Base-by-base conservation (phyloP, 148 eudicot genomes). In the Amaranthus cruentus region DNA sequence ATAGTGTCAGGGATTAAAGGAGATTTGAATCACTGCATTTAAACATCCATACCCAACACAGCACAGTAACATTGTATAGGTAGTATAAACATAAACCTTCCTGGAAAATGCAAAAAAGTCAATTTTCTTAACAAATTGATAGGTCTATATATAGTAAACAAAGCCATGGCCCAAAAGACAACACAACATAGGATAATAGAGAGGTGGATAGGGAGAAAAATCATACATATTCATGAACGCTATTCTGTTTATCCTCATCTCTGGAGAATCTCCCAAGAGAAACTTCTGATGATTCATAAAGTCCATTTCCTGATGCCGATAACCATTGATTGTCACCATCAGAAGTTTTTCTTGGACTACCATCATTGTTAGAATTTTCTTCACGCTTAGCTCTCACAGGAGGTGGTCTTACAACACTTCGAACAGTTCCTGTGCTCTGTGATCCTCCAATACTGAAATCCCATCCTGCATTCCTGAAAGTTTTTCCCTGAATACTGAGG, bases 351-450 rank as follows among this genome's bases (percentile, higher is more conserved):
- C 79, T 84, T 56, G 89, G 83, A 67, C 84, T 73, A 64, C 79
- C 65, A 43, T 76, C 95, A 70, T 74, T 81, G 38, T 75, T 76
- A 57, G 79, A 81, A 79, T 73, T 84, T 53, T 85, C 98, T 72
- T 85, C 83, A 77, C 83, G 87, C 73, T 85, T 89, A n/a, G 91
- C 91, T 81, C 89, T 86, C 72, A 84, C 81, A 59, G 86, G 93
- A 83, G 98, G 97, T 59, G 93, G 97, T 79, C 84, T 88, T 76
- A 87, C 87, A 75, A 73, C 89, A 79, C 91, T 89, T 76, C 97
- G 89, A 15, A 87, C 83, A 55, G 87, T 78, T 50, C 87, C 87
- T 78, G 82, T 81, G 71, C 80, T 55, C 74, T 84, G 87, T 55
- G 82, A 51, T 55, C 76, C 82, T 73, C 87, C 84, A 65, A 84